phyloP scores from a whole-genome alignment of 192 early-diverging fungal genomes.

The Coemansia sp. region DNA sequence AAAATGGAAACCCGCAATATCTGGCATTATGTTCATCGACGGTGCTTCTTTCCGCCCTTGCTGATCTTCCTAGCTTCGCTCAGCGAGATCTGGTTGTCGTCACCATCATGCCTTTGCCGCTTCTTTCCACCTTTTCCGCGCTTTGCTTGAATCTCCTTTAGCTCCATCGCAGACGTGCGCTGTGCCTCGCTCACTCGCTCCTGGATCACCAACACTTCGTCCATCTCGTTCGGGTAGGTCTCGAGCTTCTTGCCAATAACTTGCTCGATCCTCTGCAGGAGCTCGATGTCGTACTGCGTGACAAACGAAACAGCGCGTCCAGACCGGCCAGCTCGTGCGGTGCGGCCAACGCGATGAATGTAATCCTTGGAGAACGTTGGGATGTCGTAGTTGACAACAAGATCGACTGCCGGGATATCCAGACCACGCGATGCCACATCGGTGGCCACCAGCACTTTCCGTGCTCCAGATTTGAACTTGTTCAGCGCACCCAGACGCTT shows the following conservation, averaged over 20 bases:
- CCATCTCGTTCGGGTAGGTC: constrained; percentile 80
- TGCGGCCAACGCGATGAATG: constrained; percentile 85
- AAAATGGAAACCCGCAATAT: neutral
- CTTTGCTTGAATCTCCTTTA: constrained; percentile 67
- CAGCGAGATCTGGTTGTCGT: constrained; percentile 53
- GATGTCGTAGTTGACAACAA: constrained; percentile 97
- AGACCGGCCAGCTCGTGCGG: constrained; percentile 78
- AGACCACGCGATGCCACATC: constrained; percentile 92
- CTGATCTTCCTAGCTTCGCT: constrained; percentile 46
- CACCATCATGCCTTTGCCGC: constrained; percentile 38
- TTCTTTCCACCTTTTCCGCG: constrained; percentile 37
- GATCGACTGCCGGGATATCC: constrained; percentile 94
- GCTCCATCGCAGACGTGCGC: constrained; percentile 79
- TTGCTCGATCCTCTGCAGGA: constrained; percentile 91
- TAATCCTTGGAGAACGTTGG: constrained; percentile 87
- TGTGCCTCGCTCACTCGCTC: constrained; percentile 92
- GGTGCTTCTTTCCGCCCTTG: constrained; percentile 16
- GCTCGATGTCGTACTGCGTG: constrained; percentile 92
- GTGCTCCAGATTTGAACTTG: constrained; percentile 90
- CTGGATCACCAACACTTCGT: constrained; percentile 84
- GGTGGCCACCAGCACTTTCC: constrained; percentile 90
- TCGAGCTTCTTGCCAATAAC: constrained; percentile 86
- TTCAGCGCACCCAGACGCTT: constrained; percentile 89
- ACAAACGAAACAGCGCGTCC: constrained; percentile 82
- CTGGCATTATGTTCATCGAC: neutral